Evolutionary conservation across 495 filamentous ascomycete genomes (phyloP).

Genomic region (Penicillium simplicissimum): DNA sequence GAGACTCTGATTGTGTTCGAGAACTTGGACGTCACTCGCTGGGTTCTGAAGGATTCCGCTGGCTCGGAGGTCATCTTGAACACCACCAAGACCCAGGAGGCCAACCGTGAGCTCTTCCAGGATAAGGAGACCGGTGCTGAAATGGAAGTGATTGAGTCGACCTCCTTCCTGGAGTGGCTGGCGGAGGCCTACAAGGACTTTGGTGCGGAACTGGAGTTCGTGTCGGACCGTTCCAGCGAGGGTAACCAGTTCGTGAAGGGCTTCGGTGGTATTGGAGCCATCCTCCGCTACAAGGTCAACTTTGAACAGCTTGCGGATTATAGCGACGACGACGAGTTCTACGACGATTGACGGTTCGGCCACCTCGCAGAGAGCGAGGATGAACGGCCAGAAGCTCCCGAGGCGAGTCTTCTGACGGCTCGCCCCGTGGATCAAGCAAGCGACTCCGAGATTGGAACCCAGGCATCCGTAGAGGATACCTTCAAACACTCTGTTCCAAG

Average conservation of each 20-base stretch:
- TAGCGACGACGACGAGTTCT: slow-evolving; percentile 97
- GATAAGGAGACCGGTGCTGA: slow-evolving; percentile 94
- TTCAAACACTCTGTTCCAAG: slow-evolving; percentile 34
- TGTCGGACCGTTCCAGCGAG: slow-evolving; percentile 93
- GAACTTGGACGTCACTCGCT: slow-evolving; percentile 91
- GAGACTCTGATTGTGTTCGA: slow-evolving; percentile 97
- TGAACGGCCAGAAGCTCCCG: slow-evolving; percentile 70
- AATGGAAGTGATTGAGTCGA: slow-evolving; percentile 86
- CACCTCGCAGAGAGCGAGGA: slow-evolving; percentile 90
- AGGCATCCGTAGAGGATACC: slow-evolving; percentile 36
- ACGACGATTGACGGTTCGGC: slow-evolving; percentile 97
- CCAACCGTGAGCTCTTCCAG: slow-evolving; percentile 79
- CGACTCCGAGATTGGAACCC: slow-evolving; percentile 39
- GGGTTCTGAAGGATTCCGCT: slow-evolving; percentile 75
- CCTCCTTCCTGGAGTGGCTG: slow-evolving; percentile 96
- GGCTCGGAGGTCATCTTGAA: slow-evolving; percentile 75
- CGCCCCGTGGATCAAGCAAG: slow-evolving; percentile 47
- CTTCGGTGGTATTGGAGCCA: slow-evolving; percentile 95
- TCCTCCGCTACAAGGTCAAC: slow-evolving; percentile 99
- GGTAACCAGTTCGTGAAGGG: slow-evolving; percentile 99
- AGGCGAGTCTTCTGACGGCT: slow-evolving; percentile 62
- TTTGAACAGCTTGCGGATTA: slow-evolving; percentile 97
- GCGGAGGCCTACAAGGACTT: slow-evolving; percentile 98
- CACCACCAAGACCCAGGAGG: slow-evolving; percentile 84
- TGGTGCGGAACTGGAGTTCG: slow-evolving; percentile 94